Evolutionary conservation across 2,329 filamentous ascomycete genomes (phyloP), one percentile per base, ranked within the genome.

Genomic region (Grosmannia penicillata): DNA sequence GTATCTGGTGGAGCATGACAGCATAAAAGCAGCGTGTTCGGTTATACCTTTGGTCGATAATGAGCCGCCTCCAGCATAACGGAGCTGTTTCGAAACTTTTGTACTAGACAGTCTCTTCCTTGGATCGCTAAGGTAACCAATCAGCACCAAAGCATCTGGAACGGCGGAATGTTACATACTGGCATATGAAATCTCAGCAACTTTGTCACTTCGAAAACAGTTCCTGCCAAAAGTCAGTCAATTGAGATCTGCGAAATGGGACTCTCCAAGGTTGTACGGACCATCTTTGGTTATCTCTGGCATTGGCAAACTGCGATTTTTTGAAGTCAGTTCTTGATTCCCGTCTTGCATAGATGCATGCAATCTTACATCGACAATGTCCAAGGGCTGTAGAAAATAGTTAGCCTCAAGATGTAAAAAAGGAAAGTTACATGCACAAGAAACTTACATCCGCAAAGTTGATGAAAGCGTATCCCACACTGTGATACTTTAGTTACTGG

Each of bases 391-490:
- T 4, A 11, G 2, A 46, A 43, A 6, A 19, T 25, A 8, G 17
- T 15, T n/a, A 8, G n/a, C 14, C 2, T 13, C 17, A 18, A 29
- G 21, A 30, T 6, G 18, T 22, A 14, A 9, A 31, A 22, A 4
- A 22, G 21, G 8, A 21, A 6, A 27, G 6, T 6, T 14, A 17
- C 2, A 27, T 11, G 1, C 8, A n/a, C n/a, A n/a, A n/a, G n/a
- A n/a, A n/a, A 53, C 78, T 71, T 57, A 82, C 78, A 55, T 86
- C 77, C 31, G 78, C 72, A 49, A 96, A 95, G 58, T 98, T 95
- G 61, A 98, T 85, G 59, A 96, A 98, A 0, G 86, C 89, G 57
- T 96, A 96, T 33, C 91, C 91, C 42, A 96, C 89, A 54, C 86
- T 93, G 37, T 42, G 39, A n/a, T 54, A 45, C 57, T 66, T 29